A percentile compares a stretch with the other conserved stretches of the same genome.
Evolutionary conservation across 2,329 filamentous ascomycete species (phyloP).

Genomic region (Emericellopsis cladophorae): DNA sequence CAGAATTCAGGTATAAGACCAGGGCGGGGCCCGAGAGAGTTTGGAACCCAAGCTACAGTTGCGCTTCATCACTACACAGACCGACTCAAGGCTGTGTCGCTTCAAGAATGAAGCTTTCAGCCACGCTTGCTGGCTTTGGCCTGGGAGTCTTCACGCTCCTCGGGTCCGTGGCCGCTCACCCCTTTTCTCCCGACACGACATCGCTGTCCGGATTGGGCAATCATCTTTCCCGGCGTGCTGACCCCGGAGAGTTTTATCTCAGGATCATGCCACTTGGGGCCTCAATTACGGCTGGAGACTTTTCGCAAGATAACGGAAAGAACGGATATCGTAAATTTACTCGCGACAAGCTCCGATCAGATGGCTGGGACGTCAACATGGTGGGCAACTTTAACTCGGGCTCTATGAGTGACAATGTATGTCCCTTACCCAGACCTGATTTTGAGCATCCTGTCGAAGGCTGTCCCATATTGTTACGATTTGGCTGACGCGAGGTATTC

Average conservation of each 20-base stretch:
- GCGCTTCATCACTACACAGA: neutral
- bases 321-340: conserved; percentile 24
- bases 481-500: neutral
- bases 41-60: neutral
- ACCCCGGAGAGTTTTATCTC: neutral
- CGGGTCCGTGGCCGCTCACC: neutral
- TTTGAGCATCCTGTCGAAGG: neutral
- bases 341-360: conserved; percentile 11
- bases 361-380: conserved; percentile 21
- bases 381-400: conserved; percentile 27
- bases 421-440: neutral
- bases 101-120: neutral
- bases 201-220: neutral
- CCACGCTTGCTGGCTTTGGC: neutral
- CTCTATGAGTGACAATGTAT: conserved; percentile 21
- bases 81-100: too few species aligned
- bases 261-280: conserved; percentile 17
- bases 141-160: neutral
- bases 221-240: neutral
- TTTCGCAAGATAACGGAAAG: conserved; percentile 9
- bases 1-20: neutral
- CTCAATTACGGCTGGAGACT: conserved; percentile 21
- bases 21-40: neutral
- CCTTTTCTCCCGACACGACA: neutral
- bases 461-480: neutral